These are phyloP conservation scores for Sambucus nigra DNA, from an alignment of 129 eudicot species.

Conservation along the genomic window DNA sequence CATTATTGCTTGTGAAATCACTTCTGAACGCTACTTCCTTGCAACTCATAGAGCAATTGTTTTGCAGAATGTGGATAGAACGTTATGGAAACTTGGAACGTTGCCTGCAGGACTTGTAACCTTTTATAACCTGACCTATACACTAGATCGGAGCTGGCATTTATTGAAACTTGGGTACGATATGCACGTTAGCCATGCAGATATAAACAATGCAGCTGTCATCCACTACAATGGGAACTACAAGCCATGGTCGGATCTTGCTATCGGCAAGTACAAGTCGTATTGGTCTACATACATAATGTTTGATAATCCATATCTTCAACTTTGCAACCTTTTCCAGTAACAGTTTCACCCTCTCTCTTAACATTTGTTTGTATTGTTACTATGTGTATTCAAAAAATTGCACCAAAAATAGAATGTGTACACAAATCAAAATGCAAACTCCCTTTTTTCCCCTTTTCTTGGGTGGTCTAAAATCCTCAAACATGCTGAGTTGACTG, in stretches of 20 bases:
- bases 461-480: too few species aligned
- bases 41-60: too few species aligned
- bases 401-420: too few species aligned
- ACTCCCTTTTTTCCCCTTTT: too few species aligned
- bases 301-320: slow-evolving; percentile 32
- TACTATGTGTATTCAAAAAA: too few species aligned
- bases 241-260: slow-evolving; percentile 58
- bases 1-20: too few species aligned
- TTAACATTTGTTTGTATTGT: too few species aligned
- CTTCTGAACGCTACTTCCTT: too few species aligned
- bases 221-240: slow-evolving; percentile 51
- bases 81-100: slow-evolving; percentile 52
- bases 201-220: slow-evolving; percentile 53
- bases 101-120: slow-evolving; percentile 50
- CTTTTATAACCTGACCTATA: slow-evolving; percentile 53
- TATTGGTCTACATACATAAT: slow-evolving; percentile 33
- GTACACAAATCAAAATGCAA: too few species aligned
- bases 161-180: slow-evolving; percentile 55
- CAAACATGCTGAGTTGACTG: too few species aligned
- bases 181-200: slow-evolving; percentile 37
- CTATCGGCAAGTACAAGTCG: slow-evolving; percentile 39
- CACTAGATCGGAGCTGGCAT: slow-evolving; percentile 66
- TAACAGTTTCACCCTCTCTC: too few species aligned
- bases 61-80: slow-evolving; percentile 31
- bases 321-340: too few species aligned